Percentiles rank a stretch among this genome's conserved stretches.
Evolutionary conservation across 116 monocot species (phyloP).

Genomic region (Thalassia testudinum): DNA sequence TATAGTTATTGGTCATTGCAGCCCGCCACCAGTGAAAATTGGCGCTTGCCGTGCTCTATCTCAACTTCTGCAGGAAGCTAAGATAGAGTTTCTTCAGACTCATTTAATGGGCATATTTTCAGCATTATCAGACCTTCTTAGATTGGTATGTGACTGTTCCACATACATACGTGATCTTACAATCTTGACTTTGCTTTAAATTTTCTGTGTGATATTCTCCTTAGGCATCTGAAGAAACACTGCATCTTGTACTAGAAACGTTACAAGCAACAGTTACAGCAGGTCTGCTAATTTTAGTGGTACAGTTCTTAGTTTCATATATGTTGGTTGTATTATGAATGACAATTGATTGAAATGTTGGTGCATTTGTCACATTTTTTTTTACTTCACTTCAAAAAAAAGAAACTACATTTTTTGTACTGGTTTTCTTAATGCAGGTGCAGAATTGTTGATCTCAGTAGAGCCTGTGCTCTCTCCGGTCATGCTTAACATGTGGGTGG

Average conservation of each 20-base stretch:
- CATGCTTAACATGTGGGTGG: constrained; percentile 71
- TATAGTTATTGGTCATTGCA: constrained; percentile 13
- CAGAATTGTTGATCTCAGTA: constrained; percentile 34
- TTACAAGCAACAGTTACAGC: constrained; percentile 79
- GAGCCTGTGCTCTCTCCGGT: constrained; percentile 82
- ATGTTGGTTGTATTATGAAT: not conserved
- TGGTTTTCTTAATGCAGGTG: constrained; percentile 43
- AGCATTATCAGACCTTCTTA: constrained; percentile 70
- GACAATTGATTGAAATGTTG: not conserved
- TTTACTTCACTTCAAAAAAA: too few relatives aligned
- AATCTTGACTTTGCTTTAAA: too few relatives aligned
- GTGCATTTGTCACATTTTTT: not conserved
- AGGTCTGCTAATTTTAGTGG: constrained; percentile 19
- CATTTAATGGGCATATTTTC: constrained; percentile 52
- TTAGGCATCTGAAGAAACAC: constrained; percentile 93
- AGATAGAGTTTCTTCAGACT: constrained; percentile 27
- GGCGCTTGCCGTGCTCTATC: constrained; percentile 81
- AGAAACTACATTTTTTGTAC: too few relatives aligned
- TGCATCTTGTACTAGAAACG: constrained; percentile 97
- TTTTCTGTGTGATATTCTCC: not conserved
- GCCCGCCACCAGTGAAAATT: constrained; percentile 80
- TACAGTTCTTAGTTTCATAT: not conserved
- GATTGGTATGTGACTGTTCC: constrained; percentile 33
- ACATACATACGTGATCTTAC: not conserved
- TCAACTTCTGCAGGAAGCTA: constrained; percentile 52